phyloP scores from a whole-genome alignment of 257 asterid genomes.

The Anisodus tanguticus region DNA sequence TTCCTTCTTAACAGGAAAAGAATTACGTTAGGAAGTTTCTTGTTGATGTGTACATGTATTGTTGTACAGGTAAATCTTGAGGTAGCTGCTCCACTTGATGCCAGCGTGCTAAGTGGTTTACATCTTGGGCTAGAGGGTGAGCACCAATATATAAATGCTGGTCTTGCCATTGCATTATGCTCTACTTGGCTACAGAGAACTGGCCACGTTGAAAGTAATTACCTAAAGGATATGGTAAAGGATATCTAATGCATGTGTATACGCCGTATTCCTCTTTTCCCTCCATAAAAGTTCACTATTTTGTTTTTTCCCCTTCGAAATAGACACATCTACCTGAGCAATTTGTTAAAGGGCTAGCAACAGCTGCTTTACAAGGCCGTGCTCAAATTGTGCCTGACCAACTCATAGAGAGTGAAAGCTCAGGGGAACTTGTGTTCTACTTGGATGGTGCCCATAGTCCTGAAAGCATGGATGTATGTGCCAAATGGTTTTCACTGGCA shows the following conservation, averaged over 20 bases:
- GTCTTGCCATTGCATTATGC: constrained; percentile 90
- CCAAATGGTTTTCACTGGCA: constrained; percentile 84
- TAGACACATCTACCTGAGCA: constrained; percentile 89
- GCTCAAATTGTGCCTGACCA: constrained; percentile 85
- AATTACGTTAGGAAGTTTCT: background rate
- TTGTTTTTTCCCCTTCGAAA: constrained; percentile 25
- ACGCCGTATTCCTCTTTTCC: constrained; percentile 29
- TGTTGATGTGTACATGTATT: constrained; percentile 34
- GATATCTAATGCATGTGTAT: constrained; percentile 29
- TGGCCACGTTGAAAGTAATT: constrained; percentile 76
- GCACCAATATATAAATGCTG: constrained; percentile 94
- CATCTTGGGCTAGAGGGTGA: constrained; percentile 97
- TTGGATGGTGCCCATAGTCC: constrained; percentile 99
- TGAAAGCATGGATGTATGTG: constrained; percentile 99
- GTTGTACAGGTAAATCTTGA: constrained; percentile 75
- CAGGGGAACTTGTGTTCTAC: constrained; percentile 79
- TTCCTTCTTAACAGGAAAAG: constrained; percentile 6
- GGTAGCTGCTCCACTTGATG: constrained; percentile 78
- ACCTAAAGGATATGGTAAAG: constrained; percentile 76
- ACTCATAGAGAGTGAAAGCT: constrained; percentile 63
- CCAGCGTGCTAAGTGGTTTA: constrained; percentile 60
- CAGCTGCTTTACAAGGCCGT: constrained; percentile 88
- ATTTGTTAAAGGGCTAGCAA: constrained; percentile 75
- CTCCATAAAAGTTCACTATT: background rate
- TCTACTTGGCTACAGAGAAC: constrained; percentile 94